Evolutionary conservation across 345 rosid species (phyloP), one percentile per base, ranked within the genome.

Genomic region (Trapa incisa): DNA sequence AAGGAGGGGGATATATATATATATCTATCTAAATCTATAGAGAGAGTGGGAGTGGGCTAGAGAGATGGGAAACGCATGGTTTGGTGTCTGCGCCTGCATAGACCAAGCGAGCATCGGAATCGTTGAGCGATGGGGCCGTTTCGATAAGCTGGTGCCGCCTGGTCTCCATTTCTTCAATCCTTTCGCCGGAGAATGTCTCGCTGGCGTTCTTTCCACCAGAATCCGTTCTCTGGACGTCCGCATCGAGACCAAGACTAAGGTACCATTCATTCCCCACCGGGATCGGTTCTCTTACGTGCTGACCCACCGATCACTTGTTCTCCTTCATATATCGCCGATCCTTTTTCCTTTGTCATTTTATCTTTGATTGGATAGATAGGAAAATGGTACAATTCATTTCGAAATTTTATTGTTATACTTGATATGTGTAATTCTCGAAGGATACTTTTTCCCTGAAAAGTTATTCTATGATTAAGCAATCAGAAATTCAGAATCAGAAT

Each of bases 201-300:
- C 97, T 68, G 99, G 96, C 14, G 64, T 91, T 68, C 91, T 95
- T 78, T 89, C 97, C 65, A 91, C 96, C 68, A 75, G 96, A 72
- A 86, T 95, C 81, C 69, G 67, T 33, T 95, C 99, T 53, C 96
- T 95, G 50, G 97, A 95, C 52, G 97, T 89, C 62, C 85, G 85
- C 47, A 82, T 89, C 78, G 97, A 95, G 71, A 95, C 97, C 81
- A 95, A 95, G 74, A 89, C 96, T 70, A 95, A 91, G 96, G 96
- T 85, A 69, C 5, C 43, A 41, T 41, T 6, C 29, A 22, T 22
- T 22, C 29, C 29, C 41, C 14, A 11, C 64, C 60, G 35, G 33
- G 6, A 6, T 3, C 29, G 29, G 17, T 54, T 35, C 35, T 54
- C 60, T 22, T n/a, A 54, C 60, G 8, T 54, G 35, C 17, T 2